Evolutionary conservation across 495 filamentous ascomycete species (phyloP).

Genomic region (Glutinoglossum americanum): DNA sequence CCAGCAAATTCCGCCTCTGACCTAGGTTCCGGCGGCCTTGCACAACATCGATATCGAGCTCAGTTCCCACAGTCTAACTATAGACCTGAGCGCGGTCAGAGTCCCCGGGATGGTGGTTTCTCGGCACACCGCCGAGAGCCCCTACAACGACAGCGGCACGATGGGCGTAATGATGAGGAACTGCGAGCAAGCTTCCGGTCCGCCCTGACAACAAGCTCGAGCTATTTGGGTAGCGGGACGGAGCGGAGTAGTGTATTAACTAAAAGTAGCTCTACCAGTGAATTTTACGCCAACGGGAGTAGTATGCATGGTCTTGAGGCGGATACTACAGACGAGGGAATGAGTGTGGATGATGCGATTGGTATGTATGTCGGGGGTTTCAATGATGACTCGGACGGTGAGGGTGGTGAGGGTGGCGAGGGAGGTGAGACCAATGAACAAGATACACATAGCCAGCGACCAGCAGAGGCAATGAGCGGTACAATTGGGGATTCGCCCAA

Average conservation of each 20-base stretch:
- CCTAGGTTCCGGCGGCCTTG: not conserved
- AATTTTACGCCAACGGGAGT: conserved; percentile 25
- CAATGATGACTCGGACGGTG: conserved; percentile 28
- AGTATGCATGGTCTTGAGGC: conserved; percentile 28
- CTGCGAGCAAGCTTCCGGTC: conserved; percentile 54
- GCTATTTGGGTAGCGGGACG: conserved; percentile 45
- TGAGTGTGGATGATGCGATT: conserved; percentile 83
- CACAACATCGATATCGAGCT: not conserved
- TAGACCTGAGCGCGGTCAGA: not conserved
- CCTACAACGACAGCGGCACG: not conserved
- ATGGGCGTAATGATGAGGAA: conserved; percentile 20
- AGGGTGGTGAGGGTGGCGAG: conserved; percentile 11
- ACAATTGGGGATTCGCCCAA: not conserved
- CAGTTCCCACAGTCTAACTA: not conserved
- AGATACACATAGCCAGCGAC: conserved; percentile 8
- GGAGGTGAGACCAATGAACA: conserved; percentile 7
- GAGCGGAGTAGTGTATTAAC: conserved; percentile 67
- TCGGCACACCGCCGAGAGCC: not conserved
- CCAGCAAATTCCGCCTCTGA: not conserved
- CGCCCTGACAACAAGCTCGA: conserved; percentile 43
- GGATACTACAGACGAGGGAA: conserved; percentile 40
- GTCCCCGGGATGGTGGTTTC: not conserved
- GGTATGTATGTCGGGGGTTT: conserved; percentile 83
- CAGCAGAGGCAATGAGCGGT: conserved; percentile 21
- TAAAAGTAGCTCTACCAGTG: conserved; percentile 53